These are phyloP conservation scores for Alternaria sp. DNA, from an alignment of 2,329 filamentous ascomycete genomes.

Conservation along the genomic window DNA sequence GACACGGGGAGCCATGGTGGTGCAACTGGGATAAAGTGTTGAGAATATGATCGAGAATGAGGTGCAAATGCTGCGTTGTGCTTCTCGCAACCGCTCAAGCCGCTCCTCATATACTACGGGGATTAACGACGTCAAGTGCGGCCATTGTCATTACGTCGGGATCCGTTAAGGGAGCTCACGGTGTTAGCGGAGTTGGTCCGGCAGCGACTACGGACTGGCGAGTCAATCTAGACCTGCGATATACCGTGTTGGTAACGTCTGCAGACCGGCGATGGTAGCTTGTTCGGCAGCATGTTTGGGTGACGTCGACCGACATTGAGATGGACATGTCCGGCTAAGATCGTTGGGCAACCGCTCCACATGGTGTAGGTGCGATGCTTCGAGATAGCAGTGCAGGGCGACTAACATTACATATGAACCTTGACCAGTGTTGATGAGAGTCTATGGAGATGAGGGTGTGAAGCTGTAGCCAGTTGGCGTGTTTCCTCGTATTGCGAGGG, in stretches of 20 bases:
- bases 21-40: not conserved
- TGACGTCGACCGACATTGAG: slow-evolving; percentile 8
- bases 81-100: not conserved
- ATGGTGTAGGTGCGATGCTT: not conserved
- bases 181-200: slow-evolving; percentile 6
- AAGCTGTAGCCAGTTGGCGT: no score
- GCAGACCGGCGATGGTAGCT: not conserved
- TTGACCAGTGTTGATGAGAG: not conserved
- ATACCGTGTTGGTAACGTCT: not conserved
- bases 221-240: not conserved
- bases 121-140: not conserved
- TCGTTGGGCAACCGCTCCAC: not conserved
- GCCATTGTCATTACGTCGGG: slow-evolving; percentile 3
- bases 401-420: not conserved
- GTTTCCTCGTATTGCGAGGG: no score
- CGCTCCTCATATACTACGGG: not conserved
- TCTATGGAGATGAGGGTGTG: not conserved
- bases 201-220: not conserved
- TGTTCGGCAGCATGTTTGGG: not conserved
- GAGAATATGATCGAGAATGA: no score
- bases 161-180: not conserved
- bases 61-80: not conserved
- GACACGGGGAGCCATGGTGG: slow-evolving; percentile 54
- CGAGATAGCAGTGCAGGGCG: not conserved
- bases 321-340: slow-evolving; percentile 5